Evolutionary conservation across 352 stramenopile species (phyloP), one percentile per base, ranked within the genome.

Genomic region (Phytopythium kandeliae): DNA sequence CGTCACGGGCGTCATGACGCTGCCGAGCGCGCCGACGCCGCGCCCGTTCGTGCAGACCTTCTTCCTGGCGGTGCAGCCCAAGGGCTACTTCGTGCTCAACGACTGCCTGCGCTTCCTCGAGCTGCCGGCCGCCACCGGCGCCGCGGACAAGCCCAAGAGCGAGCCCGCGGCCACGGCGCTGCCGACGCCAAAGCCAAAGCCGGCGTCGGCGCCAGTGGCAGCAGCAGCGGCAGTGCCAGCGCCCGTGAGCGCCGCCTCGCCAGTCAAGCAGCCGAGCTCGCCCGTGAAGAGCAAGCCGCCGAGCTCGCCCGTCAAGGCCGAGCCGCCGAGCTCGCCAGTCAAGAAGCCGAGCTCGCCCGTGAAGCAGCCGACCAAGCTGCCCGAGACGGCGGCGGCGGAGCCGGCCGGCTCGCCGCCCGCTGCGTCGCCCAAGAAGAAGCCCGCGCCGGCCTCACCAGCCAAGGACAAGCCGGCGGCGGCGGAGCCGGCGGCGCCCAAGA

Each of bases 11-110:
- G 76, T 92, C 63, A 92, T 92, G 81, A 92, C 79, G 69, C 65
- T 95, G 47, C 67, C 63, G 9, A 43, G 55, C 52, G 77, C 51
- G 44, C 47, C 65, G 12, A 49, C 58, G 42, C 79, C 84, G 12
- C 80, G 86, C 63, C 81, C 78, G 9, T 95, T 95, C 49, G 84
- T 92, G 51, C 84, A 95, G 66, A 92, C 81, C 16, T 95, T 95
- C 58, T 92, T 92, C 65, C 50, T 95, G 31, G 84, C 84, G 22
- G 79, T 89, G 60, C 84, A 95, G 62, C 77, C 82, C 34, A 95
- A 92, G 46, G 84, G 84, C 8, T 95, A 89, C 67, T 95, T 95
- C 67, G 79, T 95, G 48, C 60, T 92, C 28, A 95, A 95, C 58
- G 84, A 95, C 57, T 89, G 82, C 58, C 55, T 95, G 58, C 79